Percentiles rank a stretch among this genome's conserved stretches.
phyloP scores from a whole-genome alignment of 2,329 filamentous ascomycete species.

The Fusarium sp. region DNA sequence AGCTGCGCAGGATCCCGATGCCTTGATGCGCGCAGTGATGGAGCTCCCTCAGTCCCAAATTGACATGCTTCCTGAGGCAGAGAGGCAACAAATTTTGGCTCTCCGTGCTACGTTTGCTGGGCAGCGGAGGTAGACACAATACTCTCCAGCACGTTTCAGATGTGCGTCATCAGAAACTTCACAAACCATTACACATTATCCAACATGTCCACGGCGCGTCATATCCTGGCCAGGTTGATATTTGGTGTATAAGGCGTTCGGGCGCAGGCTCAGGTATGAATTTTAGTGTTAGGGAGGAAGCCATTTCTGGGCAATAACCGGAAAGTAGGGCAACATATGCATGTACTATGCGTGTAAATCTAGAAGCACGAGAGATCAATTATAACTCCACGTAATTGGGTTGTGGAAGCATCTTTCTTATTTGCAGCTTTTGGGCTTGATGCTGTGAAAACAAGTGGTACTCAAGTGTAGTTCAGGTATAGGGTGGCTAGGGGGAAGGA shows the following conservation, averaged over 20 bases:
- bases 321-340: neutral
- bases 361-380: neutral
- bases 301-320: neutral
- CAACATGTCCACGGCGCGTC: neutral
- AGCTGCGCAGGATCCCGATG: constrained; percentile 67
- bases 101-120: constrained; percentile 70
- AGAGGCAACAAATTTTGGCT: constrained; percentile 80
- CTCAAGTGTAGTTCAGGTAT: neutral
- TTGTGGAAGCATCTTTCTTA: neutral
- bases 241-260: constrained; percentile 29
- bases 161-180: neutral
- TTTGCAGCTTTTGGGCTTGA: neutral
- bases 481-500: neutral
- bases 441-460: neutral
- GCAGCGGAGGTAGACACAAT: constrained; percentile 45
- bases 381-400: neutral
- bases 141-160: neutral
- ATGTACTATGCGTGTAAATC: neutral
- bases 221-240: constrained; percentile 5
- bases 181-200: neutral
- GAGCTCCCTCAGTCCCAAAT: constrained; percentile 82
- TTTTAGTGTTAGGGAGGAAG: constrained; percentile 3
- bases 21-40: constrained; percentile 82
- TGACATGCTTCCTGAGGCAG: constrained; percentile 76
- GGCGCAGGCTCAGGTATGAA: constrained; percentile 25